phyloP scores from a whole-genome alignment of 176 grass and related monocot genomes.

The Zea luxurians region DNA sequence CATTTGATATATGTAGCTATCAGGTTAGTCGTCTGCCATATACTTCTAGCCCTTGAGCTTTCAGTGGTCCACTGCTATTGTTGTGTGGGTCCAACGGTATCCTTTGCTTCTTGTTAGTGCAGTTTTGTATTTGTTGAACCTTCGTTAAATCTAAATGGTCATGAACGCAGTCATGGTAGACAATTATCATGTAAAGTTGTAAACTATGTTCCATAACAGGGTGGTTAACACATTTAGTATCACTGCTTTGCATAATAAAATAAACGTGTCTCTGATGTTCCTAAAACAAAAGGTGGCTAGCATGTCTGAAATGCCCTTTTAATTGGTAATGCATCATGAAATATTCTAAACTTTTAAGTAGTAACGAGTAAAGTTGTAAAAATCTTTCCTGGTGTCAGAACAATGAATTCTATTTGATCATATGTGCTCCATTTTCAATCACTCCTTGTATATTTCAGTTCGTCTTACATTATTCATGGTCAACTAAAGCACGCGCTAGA shows the following conservation, averaged over 20 bases:
- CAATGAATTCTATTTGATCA: not conserved
- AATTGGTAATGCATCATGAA: conserved; percentile 2
- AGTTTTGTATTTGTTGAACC: conserved; percentile 18
- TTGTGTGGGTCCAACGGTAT: not conserved
- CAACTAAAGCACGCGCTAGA: conserved; percentile 85
- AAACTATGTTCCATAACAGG: not conserved
- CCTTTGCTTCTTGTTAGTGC: not conserved
- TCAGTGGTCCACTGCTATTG: not conserved
- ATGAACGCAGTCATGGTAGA: not conserved
- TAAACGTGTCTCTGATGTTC: not conserved
- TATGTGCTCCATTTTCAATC: conserved; percentile 12
- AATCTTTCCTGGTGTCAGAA: not conserved
- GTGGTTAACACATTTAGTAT: not conserved
- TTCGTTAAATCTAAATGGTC: conserved; percentile 18
- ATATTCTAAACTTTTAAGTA: not conserved
- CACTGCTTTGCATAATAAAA: conserved; percentile 17
- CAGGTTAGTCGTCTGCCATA: conserved; percentile 52
- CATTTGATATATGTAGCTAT: conserved; percentile 93
- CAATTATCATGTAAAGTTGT: not conserved
- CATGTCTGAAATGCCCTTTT: conserved; percentile 5
- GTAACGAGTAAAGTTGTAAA: conserved; percentile 2
- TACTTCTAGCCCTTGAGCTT: not conserved
- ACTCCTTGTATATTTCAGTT: conserved; percentile 52
- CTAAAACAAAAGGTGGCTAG: not conserved
- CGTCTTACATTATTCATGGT: conserved; percentile 99